phyloP scores from a whole-genome alignment of 2,329 filamentous ascomycete species.

The Trichoderma polysporum region DNA sequence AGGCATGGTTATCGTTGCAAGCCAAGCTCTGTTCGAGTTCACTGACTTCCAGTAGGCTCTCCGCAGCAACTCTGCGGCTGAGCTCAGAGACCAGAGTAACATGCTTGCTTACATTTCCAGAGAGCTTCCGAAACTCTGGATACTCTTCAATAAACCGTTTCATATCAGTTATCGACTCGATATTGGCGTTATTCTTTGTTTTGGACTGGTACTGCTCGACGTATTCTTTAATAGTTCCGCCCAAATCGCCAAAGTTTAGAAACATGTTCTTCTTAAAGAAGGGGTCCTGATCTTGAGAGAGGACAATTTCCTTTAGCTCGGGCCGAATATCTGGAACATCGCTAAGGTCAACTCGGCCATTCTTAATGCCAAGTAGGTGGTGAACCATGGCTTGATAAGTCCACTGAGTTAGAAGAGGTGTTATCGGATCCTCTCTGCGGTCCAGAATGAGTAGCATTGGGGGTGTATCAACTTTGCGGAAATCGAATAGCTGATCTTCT shows the following conservation, averaged over 20 bases:
- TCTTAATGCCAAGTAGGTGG: constrained; percentile 88
- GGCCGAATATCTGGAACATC: constrained; percentile 80
- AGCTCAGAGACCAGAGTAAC: constrained; percentile 94
- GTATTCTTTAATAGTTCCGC: constrained; percentile 96
- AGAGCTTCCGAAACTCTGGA: constrained; percentile 94
- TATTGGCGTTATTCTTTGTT: constrained; percentile 93
- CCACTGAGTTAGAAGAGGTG: constrained; percentile 93
- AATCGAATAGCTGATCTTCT: constrained; percentile 95
- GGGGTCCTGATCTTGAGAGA: constrained; percentile 95
- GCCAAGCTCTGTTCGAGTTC: constrained; percentile 96
- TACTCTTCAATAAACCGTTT: constrained; percentile 99
- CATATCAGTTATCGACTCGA: constrained; percentile 98
- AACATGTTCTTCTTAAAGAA: constrained; percentile 99
- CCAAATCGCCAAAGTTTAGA: constrained; percentile 92
- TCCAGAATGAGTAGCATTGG: constrained; percentile 90
- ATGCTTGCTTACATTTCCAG: constrained; percentile 97
- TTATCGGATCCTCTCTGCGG: constrained; percentile 90
- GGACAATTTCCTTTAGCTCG: constrained; percentile 88
- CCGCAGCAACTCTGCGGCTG: constrained; percentile 79
- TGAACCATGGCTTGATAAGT: constrained; percentile 99
- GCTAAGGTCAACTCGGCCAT: constrained; percentile 88
- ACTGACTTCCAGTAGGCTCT: constrained; percentile 90
- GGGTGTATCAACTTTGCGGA: constrained; percentile 89
- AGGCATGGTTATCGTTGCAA: constrained; percentile 91
- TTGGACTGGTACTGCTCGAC: constrained; percentile 98